A percentile compares a stretch with the other conserved stretches of the same genome.
Conservation (phyloP, 2,329 filamentous ascomycete species). For the Claviceps digitariae region DNA sequence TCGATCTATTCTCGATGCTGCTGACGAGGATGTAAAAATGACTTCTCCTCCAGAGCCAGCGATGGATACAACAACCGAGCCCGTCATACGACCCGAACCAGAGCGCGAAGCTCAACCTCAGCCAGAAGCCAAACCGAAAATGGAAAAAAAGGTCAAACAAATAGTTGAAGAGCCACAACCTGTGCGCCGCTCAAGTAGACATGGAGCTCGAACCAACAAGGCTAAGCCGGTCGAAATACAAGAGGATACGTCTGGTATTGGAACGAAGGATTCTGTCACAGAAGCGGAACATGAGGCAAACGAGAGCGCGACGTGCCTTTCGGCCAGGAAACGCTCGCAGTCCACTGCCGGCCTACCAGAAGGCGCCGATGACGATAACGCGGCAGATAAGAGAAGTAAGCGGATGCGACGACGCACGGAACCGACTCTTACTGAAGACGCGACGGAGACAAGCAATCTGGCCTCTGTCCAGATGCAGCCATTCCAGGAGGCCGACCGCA, state of each 20-base stretch:
- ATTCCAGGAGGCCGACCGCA: constrained; percentile 41
- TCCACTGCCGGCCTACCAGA: constrained; percentile 47
- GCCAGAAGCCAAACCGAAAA: not conserved
- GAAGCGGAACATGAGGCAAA: constrained; percentile 18
- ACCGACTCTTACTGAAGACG: constrained; percentile 41
- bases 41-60: constrained; percentile 3
- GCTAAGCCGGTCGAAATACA: constrained; percentile 7
- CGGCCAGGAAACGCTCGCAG: constrained; percentile 47
- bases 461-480: constrained; percentile 42
- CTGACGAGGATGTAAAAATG: constrained; percentile 8
- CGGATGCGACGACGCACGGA: constrained; percentile 39
- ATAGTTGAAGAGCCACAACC: constrained; percentile 2
- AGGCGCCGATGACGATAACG: constrained; percentile 40
- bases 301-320: constrained; percentile 23
- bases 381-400: constrained; percentile 50
- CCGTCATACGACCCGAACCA: not conserved
- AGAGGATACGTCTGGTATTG: constrained; percentile 12
- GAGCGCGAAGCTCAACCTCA: not conserved
- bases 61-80: not conserved
- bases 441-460: constrained; percentile 36
- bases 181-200: constrained; percentile 5
- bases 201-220: constrained; percentile 3
- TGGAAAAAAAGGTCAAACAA: constrained; percentile 1
- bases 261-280: constrained; percentile 14
- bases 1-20: constrained; percentile 13